These are phyloP conservation scores for Mycena galopus DNA, from an alignment of 768 basidiomycete genomes.

Conservation along the genomic window DNA sequence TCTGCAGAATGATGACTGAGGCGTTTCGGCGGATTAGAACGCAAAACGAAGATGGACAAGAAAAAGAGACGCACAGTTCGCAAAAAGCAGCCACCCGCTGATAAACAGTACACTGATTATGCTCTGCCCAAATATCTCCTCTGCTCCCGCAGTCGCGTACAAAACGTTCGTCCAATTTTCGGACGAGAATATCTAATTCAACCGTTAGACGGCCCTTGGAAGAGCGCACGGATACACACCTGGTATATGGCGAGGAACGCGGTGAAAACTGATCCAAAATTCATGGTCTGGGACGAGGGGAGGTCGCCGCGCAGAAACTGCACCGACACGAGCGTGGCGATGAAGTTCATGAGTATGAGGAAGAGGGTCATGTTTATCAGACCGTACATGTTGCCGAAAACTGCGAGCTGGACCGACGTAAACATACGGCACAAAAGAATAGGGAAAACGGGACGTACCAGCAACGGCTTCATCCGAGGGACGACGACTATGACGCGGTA, in stretches of 20 bases:
- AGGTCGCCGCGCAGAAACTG: conserved; percentile 92
- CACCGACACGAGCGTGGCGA: conserved; percentile 85
- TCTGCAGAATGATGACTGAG: conserved; percentile 89
- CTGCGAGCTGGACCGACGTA: conserved; percentile 69
- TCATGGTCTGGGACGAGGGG: conserved; percentile 62
- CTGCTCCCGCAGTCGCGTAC: conserved; percentile 72
- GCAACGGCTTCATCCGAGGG: conserved; percentile 89
- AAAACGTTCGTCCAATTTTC: conserved; percentile 94
- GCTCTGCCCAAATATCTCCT: conserved; percentile 75
- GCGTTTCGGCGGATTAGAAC: not conserved
- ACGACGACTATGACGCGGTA: conserved; percentile 93
- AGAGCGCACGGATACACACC: conserved; percentile 47
- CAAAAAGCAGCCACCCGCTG: conserved; percentile 88
- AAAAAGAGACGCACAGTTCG: conserved; percentile 78
- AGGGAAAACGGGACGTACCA: conserved; percentile 64
- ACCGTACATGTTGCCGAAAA: conserved; percentile 94
- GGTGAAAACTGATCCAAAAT: conserved; percentile 87
- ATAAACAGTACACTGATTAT: conserved; percentile 81
- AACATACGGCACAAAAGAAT: not conserved
- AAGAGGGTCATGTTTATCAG: conserved; percentile 93
- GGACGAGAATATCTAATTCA: conserved; percentile 69
- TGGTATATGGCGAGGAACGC: conserved; percentile 90
- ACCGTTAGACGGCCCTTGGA: not conserved
- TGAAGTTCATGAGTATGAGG: conserved; percentile 87
- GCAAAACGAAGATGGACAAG: conserved; percentile 8